Percentiles rank a stretch among this genome's conserved stretches.
Evolutionary conservation across 306 rosid species (phyloP).

Genomic region (Glycine soja): DNA sequence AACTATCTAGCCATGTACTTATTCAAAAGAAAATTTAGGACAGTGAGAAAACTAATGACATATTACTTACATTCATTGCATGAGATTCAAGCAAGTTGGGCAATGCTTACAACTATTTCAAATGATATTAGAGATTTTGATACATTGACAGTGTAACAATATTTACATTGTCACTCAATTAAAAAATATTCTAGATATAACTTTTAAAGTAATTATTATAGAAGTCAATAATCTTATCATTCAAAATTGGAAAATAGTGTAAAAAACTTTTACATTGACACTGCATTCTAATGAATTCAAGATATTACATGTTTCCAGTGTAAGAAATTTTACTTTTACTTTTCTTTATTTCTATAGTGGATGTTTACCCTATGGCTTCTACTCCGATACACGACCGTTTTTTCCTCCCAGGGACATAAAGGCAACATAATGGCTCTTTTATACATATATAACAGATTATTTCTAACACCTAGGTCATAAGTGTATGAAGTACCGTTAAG

Average conservation of each 20-base stretch:
- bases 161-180: neutral
- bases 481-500: conserved; percentile 54
- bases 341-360: neutral
- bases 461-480: conserved; percentile 7
- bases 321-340: neutral
- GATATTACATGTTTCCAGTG: neutral
- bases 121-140: neutral
- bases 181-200: neutral
- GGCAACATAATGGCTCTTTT: neutral
- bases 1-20: neutral
- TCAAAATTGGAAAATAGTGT: neutral
- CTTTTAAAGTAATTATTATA: neutral
- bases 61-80: neutral
- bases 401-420: neutral
- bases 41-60: neutral
- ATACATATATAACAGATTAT: conserved; percentile 5
- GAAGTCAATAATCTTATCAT: neutral
- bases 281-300: neutral
- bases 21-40: neutral
- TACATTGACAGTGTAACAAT: neutral
- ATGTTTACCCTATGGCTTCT: neutral
- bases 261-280: neutral
- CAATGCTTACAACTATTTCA: neutral
- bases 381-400: neutral
- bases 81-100: neutral